Conservation (phyloP, 2,329 filamentous ascomycete species). For the Nemania sp. region DNA sequence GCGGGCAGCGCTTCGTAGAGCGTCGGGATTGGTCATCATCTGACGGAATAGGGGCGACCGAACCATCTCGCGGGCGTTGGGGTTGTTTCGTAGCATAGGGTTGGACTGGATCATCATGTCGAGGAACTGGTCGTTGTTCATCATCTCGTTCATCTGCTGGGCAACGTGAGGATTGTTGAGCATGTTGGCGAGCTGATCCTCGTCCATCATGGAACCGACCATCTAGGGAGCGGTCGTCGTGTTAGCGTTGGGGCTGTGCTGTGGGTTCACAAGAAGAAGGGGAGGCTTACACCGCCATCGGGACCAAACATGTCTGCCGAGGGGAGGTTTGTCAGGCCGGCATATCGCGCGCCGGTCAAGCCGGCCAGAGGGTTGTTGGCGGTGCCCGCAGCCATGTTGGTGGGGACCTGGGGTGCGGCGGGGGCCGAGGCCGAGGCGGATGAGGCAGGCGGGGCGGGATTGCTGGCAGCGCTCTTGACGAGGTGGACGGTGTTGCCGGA, state of each 20-base stretch:
- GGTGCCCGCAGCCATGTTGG: conserved; percentile 79
- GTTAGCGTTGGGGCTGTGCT: neutral
- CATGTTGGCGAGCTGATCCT: conserved; percentile 82
- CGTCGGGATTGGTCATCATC: conserved; percentile 90
- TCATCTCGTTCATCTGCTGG: conserved; percentile 88
- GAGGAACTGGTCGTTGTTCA: conserved; percentile 92
- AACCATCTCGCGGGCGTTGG: conserved; percentile 80
- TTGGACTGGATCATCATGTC: conserved; percentile 95
- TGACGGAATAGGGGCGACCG: conserved; percentile 85
- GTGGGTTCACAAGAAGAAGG: neutral
- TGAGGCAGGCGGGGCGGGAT: conserved; percentile 55
- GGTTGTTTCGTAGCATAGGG: conserved; percentile 56
- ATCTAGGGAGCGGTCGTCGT: conserved; percentile 60
- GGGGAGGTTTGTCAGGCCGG: conserved; percentile 87
- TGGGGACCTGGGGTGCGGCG: conserved; percentile 65
- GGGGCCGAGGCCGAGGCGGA: conserved; percentile 49
- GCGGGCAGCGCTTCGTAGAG: conserved; percentile 79
- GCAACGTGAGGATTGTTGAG: conserved; percentile 87
- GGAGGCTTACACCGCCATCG: conserved; percentile 80
- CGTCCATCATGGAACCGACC: conserved; percentile 77
- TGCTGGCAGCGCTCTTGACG: conserved; percentile 94
- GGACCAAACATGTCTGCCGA: conserved; percentile 88
- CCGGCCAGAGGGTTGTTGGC: conserved; percentile 90
- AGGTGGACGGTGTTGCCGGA: conserved; percentile 93
- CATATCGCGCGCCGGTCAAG: conserved; percentile 90